Conservation (phyloP, 75 land plant genomes). For the Isoetes taiwanensis region DNA sequence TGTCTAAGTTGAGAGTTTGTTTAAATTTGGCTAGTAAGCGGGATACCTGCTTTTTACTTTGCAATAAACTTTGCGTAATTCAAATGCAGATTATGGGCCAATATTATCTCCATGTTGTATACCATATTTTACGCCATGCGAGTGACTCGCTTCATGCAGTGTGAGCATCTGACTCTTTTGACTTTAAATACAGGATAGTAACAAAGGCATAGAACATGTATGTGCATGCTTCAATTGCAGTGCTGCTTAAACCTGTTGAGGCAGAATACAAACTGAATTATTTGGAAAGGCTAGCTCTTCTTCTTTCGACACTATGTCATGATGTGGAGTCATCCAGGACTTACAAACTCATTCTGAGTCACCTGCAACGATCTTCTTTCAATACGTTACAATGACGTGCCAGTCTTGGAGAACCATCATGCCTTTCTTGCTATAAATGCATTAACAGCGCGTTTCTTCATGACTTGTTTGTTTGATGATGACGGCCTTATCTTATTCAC, state of each 20-base stretch:
- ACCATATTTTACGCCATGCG: slow-evolving; percentile 31
- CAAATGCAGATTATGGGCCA: slow-evolving; percentile 30
- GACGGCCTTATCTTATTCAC: too few relatives aligned
- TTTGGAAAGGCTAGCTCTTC: slow-evolving; percentile 22
- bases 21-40: too few relatives aligned
- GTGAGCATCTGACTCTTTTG: slow-evolving; percentile 9
- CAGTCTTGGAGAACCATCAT: slow-evolving; percentile 32
- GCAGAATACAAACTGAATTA: slow-evolving; percentile 18
- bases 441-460: slow-evolving; percentile 15
- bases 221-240: too few relatives aligned
- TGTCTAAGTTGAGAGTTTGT: too few relatives aligned
- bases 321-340: slow-evolving; percentile 40
- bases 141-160: slow-evolving; percentile 30
- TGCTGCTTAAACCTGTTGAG: slow-evolving; percentile 20
- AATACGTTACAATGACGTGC: slow-evolving; percentile 27
- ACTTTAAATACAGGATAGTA: background rate
- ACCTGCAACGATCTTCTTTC: slow-evolving; percentile 30
- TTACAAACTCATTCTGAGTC: slow-evolving; percentile 24
- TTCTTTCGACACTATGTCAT: slow-evolving; percentile 27
- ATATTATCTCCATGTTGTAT: slow-evolving; percentile 23
- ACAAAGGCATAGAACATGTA: background rate
- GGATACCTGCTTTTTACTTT: too few relatives aligned
- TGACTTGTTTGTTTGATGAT: too few relatives aligned
- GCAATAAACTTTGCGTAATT: too few relatives aligned
- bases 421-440: slow-evolving; percentile 26